Evolutionary conservation across 129 eudicot genomes (phyloP), one percentile per base, ranked within the genome.

Genomic region (Arctium minus): DNA sequence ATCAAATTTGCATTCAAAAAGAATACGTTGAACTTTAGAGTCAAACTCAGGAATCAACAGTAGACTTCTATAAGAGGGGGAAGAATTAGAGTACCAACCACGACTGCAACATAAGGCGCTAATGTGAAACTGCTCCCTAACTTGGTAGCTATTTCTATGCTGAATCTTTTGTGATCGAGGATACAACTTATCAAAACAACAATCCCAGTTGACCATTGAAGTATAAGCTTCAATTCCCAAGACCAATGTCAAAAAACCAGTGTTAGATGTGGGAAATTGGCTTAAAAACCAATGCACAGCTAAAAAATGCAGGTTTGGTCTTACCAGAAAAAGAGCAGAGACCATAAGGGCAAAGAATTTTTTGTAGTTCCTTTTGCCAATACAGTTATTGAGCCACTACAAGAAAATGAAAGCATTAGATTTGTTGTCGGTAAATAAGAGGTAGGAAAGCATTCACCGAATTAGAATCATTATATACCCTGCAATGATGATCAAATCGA

Each of bases 141-240:
- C 84, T 96, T 96, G 76, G 93, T 39, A 80, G 92, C 85, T 72
- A 93, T 88, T 50, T 96, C 97, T 3, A 68, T 78, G 10, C 74
- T 32, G 75, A 85, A 91, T 79, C 79, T 82, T 88, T 91, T 89
- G 85, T 80, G 90, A 75, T 96, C 94, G 27, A 93, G 87, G 68
- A 90, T 88, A 73, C 93, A 90, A 82, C 85, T 76, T 83, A 96
- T 83, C 82, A 96, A 87, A 18, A 96, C 98, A 81, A 96, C 87
- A 46, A 96, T 90, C 74, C 99, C 98, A 56, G 99, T 93, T 68
- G 99, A 96, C 99, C 99, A 96, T 79, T 96, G 98, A 88, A 92
- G 93, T 81, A 93, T 85, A 82, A 96, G 94, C 99, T 96, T 97
- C 90, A 90, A 86, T 78, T 87, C 87, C 85, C 94, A 91, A 91